Evolutionary conservation across 257 asterid species (phyloP).

Genomic region (Solanum chiquidenum): DNA sequence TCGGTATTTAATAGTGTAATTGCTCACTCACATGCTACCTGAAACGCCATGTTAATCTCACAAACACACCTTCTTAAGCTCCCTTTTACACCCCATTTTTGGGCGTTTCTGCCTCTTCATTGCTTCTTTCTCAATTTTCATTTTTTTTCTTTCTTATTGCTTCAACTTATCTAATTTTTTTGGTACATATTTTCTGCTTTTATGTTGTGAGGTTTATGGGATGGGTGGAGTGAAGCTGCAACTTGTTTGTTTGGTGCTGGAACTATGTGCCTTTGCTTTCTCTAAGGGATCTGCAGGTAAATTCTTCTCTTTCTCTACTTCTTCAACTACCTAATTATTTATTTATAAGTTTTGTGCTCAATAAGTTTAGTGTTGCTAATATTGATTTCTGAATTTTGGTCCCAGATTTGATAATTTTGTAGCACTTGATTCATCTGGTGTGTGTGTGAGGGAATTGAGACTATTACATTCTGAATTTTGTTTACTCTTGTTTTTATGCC

Average conservation of each 20-base stretch:
- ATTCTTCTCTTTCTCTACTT: constrained; percentile 10
- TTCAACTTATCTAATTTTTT: constrained; percentile 1
- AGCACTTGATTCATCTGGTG: background rate
- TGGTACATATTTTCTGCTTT: background rate
- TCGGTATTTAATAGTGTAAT: constrained; percentile 12
- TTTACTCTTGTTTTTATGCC: background rate
- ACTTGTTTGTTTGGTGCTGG: constrained; percentile 34
- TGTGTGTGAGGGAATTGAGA: background rate
- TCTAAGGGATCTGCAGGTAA: constrained; percentile 69
- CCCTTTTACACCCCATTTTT: background rate
- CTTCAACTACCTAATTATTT: background rate
- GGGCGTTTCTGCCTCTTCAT: constrained; percentile 18
- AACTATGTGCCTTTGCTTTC: constrained; percentile 35
- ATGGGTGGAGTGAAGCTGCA: constrained; percentile 46
- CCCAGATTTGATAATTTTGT: background rate
- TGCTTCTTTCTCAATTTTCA: constrained; percentile 66
- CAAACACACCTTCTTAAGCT: constrained; percentile 3
- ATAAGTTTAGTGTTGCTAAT: background rate
- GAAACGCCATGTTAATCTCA: constrained; percentile 54
- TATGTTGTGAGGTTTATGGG: constrained; percentile 26
- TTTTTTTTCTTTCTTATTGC: constrained; percentile 10
- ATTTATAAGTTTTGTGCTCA: background rate
- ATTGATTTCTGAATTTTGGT: background rate
- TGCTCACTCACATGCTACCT: constrained; percentile 48
- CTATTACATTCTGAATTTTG: background rate